phyloP scores from a whole-genome alignment of 164 flowering plant species.

The Dillenia turbinata region DNA sequence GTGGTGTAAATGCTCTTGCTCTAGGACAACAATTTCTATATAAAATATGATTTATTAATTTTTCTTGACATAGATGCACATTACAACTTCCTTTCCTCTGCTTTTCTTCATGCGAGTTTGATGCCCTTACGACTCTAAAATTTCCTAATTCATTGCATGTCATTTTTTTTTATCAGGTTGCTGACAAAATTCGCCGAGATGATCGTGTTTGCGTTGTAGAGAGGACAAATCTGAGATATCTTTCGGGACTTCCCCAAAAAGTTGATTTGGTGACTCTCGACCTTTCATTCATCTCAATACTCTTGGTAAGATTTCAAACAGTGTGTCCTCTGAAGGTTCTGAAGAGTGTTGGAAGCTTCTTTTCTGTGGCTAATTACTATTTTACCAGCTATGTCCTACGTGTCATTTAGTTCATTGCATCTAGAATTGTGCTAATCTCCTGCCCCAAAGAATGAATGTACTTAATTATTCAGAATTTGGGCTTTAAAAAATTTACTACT shows the following conservation, averaged over 20 bases:
- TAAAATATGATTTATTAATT: too few relatives aligned
- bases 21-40: too few relatives aligned
- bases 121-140: neutral
- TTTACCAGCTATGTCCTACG: too few relatives aligned
- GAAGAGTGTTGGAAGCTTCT: too few relatives aligned
- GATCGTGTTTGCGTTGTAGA: slow-evolving; percentile 81
- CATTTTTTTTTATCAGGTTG: slow-evolving; percentile 52
- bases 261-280: slow-evolving; percentile 96
- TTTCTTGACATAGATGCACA: too few relatives aligned
- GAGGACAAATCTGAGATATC: slow-evolving; percentile 89
- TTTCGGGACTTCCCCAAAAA: slow-evolving; percentile 81
- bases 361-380: too few relatives aligned
- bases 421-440: too few relatives aligned
- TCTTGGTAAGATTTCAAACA: slow-evolving; percentile 54
- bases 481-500: too few relatives aligned
- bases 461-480: too few relatives aligned
- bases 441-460: too few relatives aligned
- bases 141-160: neutral
- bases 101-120: neutral
- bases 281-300: slow-evolving; percentile 95
- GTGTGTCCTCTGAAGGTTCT: neutral
- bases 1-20: too few relatives aligned
- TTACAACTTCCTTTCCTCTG: neutral
- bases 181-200: slow-evolving; percentile 84
- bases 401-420: too few relatives aligned